Evolutionary conservation across 2,329 filamentous ascomycete species (phyloP), one percentile per base, ranked within the genome.

Genomic region (Aspergillus versicolor): DNA sequence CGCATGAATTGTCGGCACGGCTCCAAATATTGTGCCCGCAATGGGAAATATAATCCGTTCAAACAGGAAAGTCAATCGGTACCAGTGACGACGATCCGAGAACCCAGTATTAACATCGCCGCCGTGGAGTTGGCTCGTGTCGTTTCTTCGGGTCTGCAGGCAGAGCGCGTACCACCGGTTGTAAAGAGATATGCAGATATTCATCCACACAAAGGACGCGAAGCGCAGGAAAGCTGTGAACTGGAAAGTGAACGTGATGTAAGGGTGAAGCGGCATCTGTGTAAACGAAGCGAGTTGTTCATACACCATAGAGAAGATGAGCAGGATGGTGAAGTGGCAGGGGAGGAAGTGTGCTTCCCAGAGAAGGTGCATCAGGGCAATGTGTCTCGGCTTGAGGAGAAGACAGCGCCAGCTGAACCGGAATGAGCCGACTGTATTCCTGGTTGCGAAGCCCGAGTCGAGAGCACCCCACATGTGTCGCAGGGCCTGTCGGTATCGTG

Each of bases 401-500:
- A 54, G 27, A 40, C 52, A 54, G 7, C 30, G 51, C 40, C 21
- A 46, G 41, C 44, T 45, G 42, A 46, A 53, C n/a, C 42, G 42
- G 67, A 67, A 42, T 19, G 61, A 63, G 34, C 63, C 54, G 38
- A 79, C 74, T 5, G 81, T 73, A 66, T 84, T 84, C 54, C 83
- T 79, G 58, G 88, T 72, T 11, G 86, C 83, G 64, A 83, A 90
- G 2, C 88, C 88, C 15, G 84, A 86, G 67, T 90, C 88, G 19
- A 90, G 76, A 57, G 86, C 83, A 64, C 88, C 88, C 88, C 88
- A 90, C 88, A 90, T 90, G 73, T 90, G 88, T 60, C 88, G 82
- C 53, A 89, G 74, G 45, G 87, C 88, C 73, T 91, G 88, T 71
- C 84, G 86, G 70, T 90, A 90, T 21, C 88, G 84, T 21, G 88